phyloP scores from a whole-genome alignment of 148 eudicot genomes.

The Cornus florida region DNA sequence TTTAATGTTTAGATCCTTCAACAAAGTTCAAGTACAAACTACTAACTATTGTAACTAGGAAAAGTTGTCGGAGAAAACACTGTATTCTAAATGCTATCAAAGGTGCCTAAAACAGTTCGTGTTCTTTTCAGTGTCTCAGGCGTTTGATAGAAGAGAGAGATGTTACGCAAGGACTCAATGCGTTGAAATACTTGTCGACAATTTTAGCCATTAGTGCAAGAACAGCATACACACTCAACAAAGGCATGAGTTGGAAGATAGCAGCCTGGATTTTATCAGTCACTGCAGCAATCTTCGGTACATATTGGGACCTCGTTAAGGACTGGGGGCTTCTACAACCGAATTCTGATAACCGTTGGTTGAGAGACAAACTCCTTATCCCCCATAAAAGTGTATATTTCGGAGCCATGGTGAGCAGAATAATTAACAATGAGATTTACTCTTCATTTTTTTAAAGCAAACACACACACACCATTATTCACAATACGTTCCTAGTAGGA shows the following conservation, averaged over 20 bases:
- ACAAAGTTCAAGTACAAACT: too few species aligned
- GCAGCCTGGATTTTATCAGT: background rate
- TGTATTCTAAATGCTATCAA: too few species aligned
- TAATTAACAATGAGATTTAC: background rate
- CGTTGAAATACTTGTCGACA: background rate
- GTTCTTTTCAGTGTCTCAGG: background rate
- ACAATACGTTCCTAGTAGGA: too few species aligned
- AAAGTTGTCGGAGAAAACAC: too few species aligned
- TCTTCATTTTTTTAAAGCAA: too few species aligned
- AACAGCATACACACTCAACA: background rate
- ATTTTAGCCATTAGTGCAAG: background rate
- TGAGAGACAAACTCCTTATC: conserved; percentile 20
- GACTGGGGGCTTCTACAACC: conserved; percentile 19
- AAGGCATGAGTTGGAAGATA: background rate
- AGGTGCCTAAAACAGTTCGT: background rate
- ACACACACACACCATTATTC: too few species aligned
- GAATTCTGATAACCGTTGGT: conserved; percentile 14
- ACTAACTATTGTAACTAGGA: too few species aligned
- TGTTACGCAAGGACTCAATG: background rate
- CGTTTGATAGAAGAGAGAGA: background rate
- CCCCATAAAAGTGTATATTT: conserved; percentile 21
- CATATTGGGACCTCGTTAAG: conserved; percentile 18
- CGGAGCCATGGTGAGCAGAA: conserved; percentile 23
- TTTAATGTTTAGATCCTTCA: too few species aligned
- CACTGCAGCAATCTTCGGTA: conserved; percentile 12